Percentiles rank a stretch among this genome's conserved stretches.
phyloP scores from a whole-genome alignment of 331 rosid species.

The Quercus lobata region DNA sequence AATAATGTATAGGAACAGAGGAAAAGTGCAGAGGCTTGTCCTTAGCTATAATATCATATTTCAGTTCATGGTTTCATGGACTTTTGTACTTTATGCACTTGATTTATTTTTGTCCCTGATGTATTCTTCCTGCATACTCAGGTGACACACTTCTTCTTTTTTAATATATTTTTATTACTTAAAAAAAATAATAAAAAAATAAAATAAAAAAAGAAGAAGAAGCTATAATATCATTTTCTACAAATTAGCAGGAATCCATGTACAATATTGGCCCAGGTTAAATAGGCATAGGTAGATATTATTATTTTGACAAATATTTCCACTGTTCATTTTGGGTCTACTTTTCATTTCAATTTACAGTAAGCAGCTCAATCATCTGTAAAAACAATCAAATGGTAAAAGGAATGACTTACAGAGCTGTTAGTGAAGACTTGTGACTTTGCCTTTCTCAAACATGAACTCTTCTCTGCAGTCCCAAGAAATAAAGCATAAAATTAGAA shows the following conservation, averaged over 20 bases:
- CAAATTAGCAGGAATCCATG: background rate
- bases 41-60: background rate
- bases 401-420: conserved; percentile 70
- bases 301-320: background rate
- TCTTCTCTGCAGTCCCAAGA: conserved; percentile 57
- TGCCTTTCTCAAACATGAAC: conserved; percentile 64
- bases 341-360: background rate
- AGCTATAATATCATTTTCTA: background rate
- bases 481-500: conserved; percentile 7
- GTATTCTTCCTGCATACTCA: too few species aligned
- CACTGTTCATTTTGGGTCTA: background rate
- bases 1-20: background rate
- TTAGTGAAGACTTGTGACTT: conserved; percentile 92
- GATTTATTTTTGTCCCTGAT: too few species aligned
- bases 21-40: background rate
- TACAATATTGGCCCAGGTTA: too few species aligned
- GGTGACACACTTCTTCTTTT: too few species aligned
- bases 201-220: too few species aligned
- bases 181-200: too few species aligned
- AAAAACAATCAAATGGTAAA: background rate
- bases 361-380: background rate
- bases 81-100: too few species aligned
- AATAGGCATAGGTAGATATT: background rate
- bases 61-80: too few species aligned
- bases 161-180: too few species aligned